These are phyloP conservation scores for Trapa bicornis DNA, from an alignment of 345 rosid genomes.

Conservation along the genomic window DNA sequence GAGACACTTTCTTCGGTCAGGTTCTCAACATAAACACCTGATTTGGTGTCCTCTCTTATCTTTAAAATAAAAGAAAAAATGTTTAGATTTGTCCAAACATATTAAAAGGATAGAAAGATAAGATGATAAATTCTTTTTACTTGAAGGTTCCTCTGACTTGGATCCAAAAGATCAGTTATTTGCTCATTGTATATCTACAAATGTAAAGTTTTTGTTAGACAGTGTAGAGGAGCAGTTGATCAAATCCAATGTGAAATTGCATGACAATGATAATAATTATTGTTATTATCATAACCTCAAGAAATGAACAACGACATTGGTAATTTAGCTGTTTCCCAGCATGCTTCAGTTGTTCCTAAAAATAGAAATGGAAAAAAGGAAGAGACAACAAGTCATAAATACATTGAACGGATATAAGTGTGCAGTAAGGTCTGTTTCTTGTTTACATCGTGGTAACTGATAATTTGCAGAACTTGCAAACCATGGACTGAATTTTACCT, in stretches of 20 bases:
- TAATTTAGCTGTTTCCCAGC: slow-evolving; percentile 74
- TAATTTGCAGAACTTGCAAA: not conserved
- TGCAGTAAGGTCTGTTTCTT: slow-evolving; percentile 3
- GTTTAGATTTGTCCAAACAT: slow-evolving; percentile 3
- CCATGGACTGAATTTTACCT: slow-evolving; percentile 30
- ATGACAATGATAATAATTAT: slow-evolving; percentile 10
- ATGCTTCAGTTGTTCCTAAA: slow-evolving; percentile 81
- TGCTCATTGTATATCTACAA: slow-evolving; percentile 96
- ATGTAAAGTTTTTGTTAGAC: slow-evolving; percentile 3
- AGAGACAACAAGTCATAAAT: slow-evolving; percentile 6
- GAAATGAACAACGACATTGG: slow-evolving; percentile 95
- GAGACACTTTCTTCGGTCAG: slow-evolving; percentile 68
- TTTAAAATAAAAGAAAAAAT: slow-evolving; percentile 19
- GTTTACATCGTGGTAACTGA: not conserved
- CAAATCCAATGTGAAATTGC: not conserved
- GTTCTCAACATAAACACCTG: slow-evolving; percentile 89
- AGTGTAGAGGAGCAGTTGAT: not conserved
- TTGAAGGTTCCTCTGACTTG: slow-evolving; percentile 76
- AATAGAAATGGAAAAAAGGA: slow-evolving; percentile 10
- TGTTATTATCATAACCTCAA: slow-evolving; percentile 33
- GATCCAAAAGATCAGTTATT: slow-evolving; percentile 91
- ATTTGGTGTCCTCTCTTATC: slow-evolving; percentile 96
- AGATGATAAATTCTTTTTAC: slow-evolving; percentile 19
- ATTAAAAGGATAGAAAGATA: not conserved
- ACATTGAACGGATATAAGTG: slow-evolving; percentile 1